These are phyloP conservation scores for Fraxinus velutina DNA, from an alignment of 305 asterid genomes.

Conservation along the genomic window DNA sequence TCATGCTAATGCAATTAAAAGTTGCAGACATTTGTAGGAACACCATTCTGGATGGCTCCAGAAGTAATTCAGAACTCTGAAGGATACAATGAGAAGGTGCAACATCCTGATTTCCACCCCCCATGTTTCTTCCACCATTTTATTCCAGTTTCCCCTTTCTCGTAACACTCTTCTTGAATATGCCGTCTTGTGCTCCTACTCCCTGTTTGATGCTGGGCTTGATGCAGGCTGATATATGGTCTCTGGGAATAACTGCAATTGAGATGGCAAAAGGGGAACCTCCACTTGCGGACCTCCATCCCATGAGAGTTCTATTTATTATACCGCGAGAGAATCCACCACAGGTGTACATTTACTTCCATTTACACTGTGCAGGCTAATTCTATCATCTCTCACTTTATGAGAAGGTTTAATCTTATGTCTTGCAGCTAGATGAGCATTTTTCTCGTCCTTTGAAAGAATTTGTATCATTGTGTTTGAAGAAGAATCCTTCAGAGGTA, in stretches of 20 bases:
- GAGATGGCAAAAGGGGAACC: constrained; percentile 99
- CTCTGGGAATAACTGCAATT: constrained; percentile 86
- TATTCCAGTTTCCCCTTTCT: not conserved
- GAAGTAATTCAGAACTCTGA: constrained; percentile 94
- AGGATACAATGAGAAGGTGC: constrained; percentile 93
- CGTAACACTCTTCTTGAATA: constrained; percentile 16
- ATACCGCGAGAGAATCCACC: constrained; percentile 98
- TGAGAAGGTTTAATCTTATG: constrained; percentile 14
- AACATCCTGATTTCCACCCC: not conserved
- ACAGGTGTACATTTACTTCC: constrained; percentile 50
- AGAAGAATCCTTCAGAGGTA: constrained; percentile 88
- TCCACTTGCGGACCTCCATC: constrained; percentile 93
- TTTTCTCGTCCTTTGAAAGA: constrained; percentile 90
- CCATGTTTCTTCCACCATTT: constrained; percentile 3
- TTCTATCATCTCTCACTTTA: not conserved
- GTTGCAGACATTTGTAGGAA: constrained; percentile 93
- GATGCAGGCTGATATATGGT: constrained; percentile 96
- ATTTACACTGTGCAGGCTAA: constrained; percentile 6
- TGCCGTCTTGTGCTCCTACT: constrained; percentile 3
- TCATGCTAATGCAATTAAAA: constrained; percentile 51
- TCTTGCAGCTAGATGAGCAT: constrained; percentile 79
- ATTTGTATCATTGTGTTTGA: constrained; percentile 74
- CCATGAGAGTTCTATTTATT: constrained; percentile 94
- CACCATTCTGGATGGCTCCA: constrained; percentile 99
- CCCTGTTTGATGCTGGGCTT: constrained; percentile 25